Percentiles rank a stretch among this genome's conserved stretches.
phyloP scores from a whole-genome alignment of 345 rosid species.

The Pistacia atlantica region DNA sequence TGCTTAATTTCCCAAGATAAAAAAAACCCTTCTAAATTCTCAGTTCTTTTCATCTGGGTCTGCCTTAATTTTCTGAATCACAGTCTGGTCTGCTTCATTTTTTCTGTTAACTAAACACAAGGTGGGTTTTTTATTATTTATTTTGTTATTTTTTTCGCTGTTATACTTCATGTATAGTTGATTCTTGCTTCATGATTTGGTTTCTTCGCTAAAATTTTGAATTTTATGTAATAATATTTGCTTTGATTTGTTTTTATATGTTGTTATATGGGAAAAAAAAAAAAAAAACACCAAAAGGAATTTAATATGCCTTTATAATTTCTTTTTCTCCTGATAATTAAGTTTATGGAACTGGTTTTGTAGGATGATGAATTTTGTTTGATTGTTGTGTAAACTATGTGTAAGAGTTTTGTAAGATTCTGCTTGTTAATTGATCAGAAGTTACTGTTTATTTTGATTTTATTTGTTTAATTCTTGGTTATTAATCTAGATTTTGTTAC shows the following conservation, averaged over 20 bases:
- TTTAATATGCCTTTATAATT: too few species aligned
- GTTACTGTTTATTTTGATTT: neutral
- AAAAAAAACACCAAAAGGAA: too few species aligned
- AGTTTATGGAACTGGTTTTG: too few species aligned
- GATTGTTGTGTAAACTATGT: too few species aligned
- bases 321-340: too few species aligned
- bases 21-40: neutral
- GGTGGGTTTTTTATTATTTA: slow-evolving; percentile 8
- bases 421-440: neutral
- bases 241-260: too few species aligned
- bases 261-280: too few species aligned
- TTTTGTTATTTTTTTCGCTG: neutral
- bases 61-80: slow-evolving; percentile 10
- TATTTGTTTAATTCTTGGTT: neutral
- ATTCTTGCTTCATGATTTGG: neutral
- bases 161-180: neutral
- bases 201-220: neutral
- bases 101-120: slow-evolving; percentile 4
- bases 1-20: neutral
- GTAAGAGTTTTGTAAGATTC: too few species aligned
- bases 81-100: slow-evolving; percentile 17
- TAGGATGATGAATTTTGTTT: too few species aligned
- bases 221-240: neutral
- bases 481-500: neutral
- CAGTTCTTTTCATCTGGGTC: slow-evolving; percentile 7